Percentiles rank a stretch among this genome's conserved stretches.
Conservation (phyloP, 306 rosid species). For the Trifolium pratense region DNA sequence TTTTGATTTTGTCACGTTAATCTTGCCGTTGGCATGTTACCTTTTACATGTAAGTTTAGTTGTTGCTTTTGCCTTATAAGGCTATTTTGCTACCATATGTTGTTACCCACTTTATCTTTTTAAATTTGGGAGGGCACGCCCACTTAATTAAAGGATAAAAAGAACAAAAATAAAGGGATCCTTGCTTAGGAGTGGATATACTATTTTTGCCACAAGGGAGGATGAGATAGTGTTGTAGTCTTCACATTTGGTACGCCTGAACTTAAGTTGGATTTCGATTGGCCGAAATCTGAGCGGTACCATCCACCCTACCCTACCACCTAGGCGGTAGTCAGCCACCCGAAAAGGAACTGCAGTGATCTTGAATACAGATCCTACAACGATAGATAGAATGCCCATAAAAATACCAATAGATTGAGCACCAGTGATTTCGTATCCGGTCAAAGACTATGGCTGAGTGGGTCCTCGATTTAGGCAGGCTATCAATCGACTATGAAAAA, state of each 20-base stretch:
- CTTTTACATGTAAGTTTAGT: slow-evolving; percentile 28
- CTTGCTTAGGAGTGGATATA: slow-evolving; percentile 31
- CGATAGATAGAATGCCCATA: too few relatives aligned
- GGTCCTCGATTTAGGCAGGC: too few relatives aligned
- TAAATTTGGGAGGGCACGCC: slow-evolving; percentile 40
- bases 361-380: too few relatives aligned
- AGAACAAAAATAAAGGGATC: slow-evolving; percentile 15
- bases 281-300: too few relatives aligned
- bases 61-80: slow-evolving; percentile 36
- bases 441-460: too few relatives aligned
- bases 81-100: slow-evolving; percentile 32
- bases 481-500: too few relatives aligned
- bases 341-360: too few relatives aligned
- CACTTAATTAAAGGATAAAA: slow-evolving; percentile 45
- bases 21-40: slow-evolving; percentile 42
- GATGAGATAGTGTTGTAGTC: background rate
- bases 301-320: too few relatives aligned
- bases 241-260: slow-evolving; percentile 23
- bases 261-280: background rate
- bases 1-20: slow-evolving; percentile 40
- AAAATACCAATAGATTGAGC: too few relatives aligned
- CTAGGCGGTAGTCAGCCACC: too few relatives aligned
- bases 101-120: slow-evolving; percentile 36
- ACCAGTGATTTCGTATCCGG: too few relatives aligned
- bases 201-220: slow-evolving; percentile 30